Evolutionary conservation across 768 basidiomycete genomes (phyloP), one percentile per base, ranked within the genome.

Genomic region (Russula sp.): DNA sequence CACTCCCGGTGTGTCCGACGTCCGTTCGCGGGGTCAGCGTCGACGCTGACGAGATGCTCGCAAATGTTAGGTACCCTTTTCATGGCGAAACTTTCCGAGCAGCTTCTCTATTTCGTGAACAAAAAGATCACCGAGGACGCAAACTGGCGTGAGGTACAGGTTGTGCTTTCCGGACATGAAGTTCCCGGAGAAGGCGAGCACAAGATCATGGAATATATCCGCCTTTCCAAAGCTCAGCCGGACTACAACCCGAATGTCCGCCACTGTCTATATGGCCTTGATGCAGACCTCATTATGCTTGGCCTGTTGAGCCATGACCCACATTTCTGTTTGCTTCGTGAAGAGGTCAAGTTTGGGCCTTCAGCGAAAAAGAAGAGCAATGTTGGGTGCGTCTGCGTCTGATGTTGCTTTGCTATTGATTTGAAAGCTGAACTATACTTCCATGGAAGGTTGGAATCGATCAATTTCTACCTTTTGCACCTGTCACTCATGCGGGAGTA

Each of bases 191-290:
- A 99, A 75, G 97, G 97, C 62, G 97, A 99, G 72, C 97, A 99
- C 83, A 99, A 99, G 80, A 95, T 99, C 67, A 98, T 98, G 90
- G 97, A 98, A 73, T 99, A 95, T 75, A 98, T 99, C 72, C 88
- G 97, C 42, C 76, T 93, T 63, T 87, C 89, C 56, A 89, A 95
- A 68, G 95, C 97, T 35, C 97, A 98, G 73, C 91, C 90, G 8
- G 88, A 92, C 72, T 95, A 98, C 77, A 89, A 97, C 75, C 92
- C 96, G 4, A 98, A 98, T 74, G 83, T 94, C 58, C 88, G 97
- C 67, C 97, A 99, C 75, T 99, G 97, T 75, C 78, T 99, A 58
- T 99, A 99, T 73, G 97, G 97, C 46, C 86, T 99, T 39, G 97
- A 99, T 71, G 97, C 97, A 36, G 97, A 99, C 76, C 75, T 99